phyloP scores from a whole-genome alignment of 83 land plant genomes.

The Diphasiastrum complanatum region DNA sequence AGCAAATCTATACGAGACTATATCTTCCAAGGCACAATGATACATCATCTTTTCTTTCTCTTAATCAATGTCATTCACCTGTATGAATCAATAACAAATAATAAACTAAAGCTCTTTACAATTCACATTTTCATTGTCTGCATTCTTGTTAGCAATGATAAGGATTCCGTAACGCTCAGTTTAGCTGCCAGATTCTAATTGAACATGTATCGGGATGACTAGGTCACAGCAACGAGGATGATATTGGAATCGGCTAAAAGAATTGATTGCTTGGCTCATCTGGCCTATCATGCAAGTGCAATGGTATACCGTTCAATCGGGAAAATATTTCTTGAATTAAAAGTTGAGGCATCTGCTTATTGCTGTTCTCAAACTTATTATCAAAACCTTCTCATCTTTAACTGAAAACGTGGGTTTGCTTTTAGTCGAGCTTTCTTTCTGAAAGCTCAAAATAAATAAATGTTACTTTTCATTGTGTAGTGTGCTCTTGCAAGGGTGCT shows the following conservation, averaged over 20 bases:
- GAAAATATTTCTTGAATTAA: neutral
- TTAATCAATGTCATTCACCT: neutral
- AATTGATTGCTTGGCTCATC: constrained; percentile 12
- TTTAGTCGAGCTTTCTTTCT: neutral
- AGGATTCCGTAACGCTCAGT: too few species aligned
- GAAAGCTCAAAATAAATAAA: neutral
- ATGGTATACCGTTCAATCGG: neutral
- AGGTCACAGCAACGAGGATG: constrained; percentile 11
- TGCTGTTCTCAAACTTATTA: neutral
- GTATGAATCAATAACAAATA: neutral
- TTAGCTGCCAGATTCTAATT: neutral
- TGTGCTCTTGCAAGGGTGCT: constrained; percentile 25
- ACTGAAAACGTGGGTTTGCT: neutral
- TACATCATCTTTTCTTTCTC: neutral
- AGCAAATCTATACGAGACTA: constrained; percentile 8
- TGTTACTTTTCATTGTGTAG: neutral
- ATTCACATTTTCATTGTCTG: too few species aligned
- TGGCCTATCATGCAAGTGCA: constrained; percentile 8
- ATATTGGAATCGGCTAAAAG: neutral
- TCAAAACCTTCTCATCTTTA: neutral
- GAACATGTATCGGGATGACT: neutral
- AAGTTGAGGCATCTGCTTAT: neutral
- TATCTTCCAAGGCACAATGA: constrained; percentile 12
- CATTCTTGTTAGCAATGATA: too few species aligned
- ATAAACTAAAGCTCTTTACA: too few species aligned